A percentile compares a stretch with the other conserved stretches of the same genome.
Conservation (phyloP, 768 basidiomycete species). For the Serendipita indica region DNA sequence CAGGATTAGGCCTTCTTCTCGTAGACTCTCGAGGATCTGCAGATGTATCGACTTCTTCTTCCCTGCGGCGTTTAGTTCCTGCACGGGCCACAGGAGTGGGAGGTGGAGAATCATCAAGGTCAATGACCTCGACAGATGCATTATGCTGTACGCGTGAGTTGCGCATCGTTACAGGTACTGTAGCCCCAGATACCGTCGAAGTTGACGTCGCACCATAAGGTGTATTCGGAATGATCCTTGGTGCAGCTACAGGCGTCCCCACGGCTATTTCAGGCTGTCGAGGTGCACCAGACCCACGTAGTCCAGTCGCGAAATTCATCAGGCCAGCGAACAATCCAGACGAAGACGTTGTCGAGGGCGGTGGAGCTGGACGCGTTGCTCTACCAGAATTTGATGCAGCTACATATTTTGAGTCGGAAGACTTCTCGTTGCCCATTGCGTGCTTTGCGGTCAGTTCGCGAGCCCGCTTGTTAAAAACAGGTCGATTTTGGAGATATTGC, state of each 20-base stretch:
- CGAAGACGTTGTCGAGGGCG: not conserved
- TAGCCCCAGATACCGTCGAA: not conserved
- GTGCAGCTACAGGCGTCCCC: not conserved
- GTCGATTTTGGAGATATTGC: not conserved
- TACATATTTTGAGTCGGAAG: not conserved
- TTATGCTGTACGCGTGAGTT: too few species aligned
- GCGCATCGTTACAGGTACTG: too few species aligned
- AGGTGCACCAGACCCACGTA: not conserved
- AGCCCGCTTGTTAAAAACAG: not conserved
- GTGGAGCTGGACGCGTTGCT: not conserved
- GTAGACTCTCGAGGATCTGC: not conserved
- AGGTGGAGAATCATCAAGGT: not conserved
- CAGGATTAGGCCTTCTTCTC: not conserved
- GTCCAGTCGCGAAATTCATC: not conserved
- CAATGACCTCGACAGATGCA: conserved; percentile 7
- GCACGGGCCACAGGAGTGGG: not conserved
- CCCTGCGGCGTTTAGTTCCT: not conserved
- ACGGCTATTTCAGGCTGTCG: not conserved
- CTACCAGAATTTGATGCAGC: not conserved
- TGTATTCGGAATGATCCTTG: not conserved
- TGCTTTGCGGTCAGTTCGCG: not conserved
- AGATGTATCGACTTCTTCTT: not conserved
- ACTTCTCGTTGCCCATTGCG: not conserved
- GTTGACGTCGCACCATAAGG: not conserved
- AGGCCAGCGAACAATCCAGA: not conserved